Evolutionary conservation across 495 filamentous ascomycete species (phyloP).

Genomic region (Parachaetomium inaequale): DNA sequence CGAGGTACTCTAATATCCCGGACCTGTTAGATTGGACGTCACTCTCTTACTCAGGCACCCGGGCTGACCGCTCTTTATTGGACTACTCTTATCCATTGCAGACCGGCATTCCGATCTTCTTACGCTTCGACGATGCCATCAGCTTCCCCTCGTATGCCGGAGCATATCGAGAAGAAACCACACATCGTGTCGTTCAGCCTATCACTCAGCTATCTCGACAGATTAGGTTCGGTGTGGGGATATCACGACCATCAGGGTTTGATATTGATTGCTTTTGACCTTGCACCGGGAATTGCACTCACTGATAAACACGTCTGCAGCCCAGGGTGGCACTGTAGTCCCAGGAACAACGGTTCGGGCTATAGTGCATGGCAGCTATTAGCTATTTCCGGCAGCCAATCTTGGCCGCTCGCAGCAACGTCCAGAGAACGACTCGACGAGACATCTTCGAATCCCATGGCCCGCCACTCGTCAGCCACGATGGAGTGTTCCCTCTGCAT

Average conservation of each 20-base stretch:
- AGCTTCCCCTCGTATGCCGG: neutral
- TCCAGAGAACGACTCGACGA: neutral
- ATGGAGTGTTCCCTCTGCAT: neutral
- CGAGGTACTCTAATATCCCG: conserved; percentile 17
- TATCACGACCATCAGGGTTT: conserved; percentile 25
- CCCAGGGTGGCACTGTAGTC: conserved; percentile 10
- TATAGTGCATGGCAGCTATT: conserved; percentile 27
- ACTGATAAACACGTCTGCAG: conserved; percentile 20
- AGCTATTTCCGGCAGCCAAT: neutral
- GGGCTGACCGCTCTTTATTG: neutral
- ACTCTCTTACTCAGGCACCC: neutral
- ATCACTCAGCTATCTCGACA: conserved; percentile 21
- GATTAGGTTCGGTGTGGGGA: conserved; percentile 24
- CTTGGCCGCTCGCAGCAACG: neutral
- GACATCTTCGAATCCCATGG: neutral
- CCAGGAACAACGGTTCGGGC: conserved; percentile 23
- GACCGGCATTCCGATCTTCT: neutral
- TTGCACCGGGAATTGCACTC: conserved; percentile 27
- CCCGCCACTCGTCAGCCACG: neutral
- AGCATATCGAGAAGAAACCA: neutral
- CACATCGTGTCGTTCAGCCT: neutral
- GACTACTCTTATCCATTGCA: neutral
- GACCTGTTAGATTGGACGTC: conserved; percentile 19
- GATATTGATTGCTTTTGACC: conserved; percentile 34
- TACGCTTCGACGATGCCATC: neutral